These are phyloP conservation scores for Talaromyces stipitatus DNA, from an alignment of 495 filamentous ascomycete genomes.

Conservation along the genomic window DNA sequence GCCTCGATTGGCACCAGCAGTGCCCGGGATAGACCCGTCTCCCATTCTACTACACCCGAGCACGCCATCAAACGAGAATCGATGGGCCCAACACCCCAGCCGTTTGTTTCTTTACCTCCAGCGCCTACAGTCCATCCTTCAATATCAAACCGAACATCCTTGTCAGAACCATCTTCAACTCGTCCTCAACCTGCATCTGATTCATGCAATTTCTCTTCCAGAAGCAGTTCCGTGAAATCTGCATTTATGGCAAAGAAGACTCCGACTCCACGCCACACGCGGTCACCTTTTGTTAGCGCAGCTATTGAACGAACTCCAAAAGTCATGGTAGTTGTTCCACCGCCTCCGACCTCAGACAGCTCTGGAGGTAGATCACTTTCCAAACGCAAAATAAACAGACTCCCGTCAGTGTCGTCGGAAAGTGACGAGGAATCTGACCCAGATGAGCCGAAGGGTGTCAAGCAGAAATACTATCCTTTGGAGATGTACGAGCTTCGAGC, in stretches of 20 bases:
- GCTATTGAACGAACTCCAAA: not conserved
- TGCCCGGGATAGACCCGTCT: not conserved
- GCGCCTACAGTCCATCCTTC: not conserved
- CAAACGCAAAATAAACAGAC: not conserved
- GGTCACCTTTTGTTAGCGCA: not conserved
- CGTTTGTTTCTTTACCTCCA: not conserved
- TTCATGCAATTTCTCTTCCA: not conserved
- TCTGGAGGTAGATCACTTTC: not conserved
- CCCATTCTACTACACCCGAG: not conserved
- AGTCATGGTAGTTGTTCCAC: not conserved
- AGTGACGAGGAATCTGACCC: conserved; percentile 6
- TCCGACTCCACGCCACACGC: not conserved
- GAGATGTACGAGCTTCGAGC: not conserved
- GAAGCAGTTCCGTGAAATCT: not conserved
- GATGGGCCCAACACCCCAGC: not conserved
- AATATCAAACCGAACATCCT: too few species aligned
- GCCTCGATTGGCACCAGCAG: not conserved
- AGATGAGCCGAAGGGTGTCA: not conserved
- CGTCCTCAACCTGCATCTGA: not conserved
- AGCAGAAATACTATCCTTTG: conserved; percentile 4
- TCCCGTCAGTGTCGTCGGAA: not conserved
- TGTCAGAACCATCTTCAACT: not conserved
- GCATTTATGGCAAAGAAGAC: not conserved
- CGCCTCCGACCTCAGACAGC: not conserved
- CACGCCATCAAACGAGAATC: not conserved